Percentiles rank a stretch among this genome's conserved stretches.
These are phyloP conservation scores for Rhododendron griersonianum DNA, from an alignment of 148 eudicot genomes.

Conservation along the genomic window DNA sequence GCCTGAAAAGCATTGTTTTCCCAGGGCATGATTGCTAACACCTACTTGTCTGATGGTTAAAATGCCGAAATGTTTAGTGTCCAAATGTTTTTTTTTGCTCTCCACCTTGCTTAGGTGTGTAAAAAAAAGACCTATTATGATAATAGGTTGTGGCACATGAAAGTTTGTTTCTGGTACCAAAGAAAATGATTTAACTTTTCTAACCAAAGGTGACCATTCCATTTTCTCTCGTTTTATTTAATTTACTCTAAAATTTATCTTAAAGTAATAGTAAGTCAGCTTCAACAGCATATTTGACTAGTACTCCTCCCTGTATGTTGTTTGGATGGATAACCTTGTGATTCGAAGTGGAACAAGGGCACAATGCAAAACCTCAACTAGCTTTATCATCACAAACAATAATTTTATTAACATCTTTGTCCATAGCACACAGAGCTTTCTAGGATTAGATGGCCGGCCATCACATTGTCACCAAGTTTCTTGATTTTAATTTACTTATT, in stretches of 20 bases:
- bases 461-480: conserved; percentile 1
- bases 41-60: not conserved
- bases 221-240: not conserved
- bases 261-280: not conserved
- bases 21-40: not conserved
- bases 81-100: not conserved
- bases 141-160: not conserved
- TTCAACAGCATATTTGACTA: not conserved
- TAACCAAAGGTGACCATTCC: not conserved
- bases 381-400: not conserved
- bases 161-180: not conserved
- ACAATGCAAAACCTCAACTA: not conserved
- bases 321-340: not conserved
- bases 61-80: not conserved
- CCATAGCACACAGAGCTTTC: not conserved
- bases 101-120: not conserved
- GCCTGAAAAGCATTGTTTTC: not conserved
- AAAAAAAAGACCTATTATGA: not conserved
- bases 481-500: not conserved
- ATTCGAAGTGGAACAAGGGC: not conserved
- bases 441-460: conserved; percentile 10
- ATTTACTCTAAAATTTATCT: not conserved
- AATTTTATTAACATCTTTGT: not conserved
- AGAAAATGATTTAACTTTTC: not conserved
- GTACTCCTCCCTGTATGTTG: not conserved